Evolutionary conservation across 192 early-diverging fungal species (phyloP).

Genomic region (Umbelopsis sp.): DNA sequence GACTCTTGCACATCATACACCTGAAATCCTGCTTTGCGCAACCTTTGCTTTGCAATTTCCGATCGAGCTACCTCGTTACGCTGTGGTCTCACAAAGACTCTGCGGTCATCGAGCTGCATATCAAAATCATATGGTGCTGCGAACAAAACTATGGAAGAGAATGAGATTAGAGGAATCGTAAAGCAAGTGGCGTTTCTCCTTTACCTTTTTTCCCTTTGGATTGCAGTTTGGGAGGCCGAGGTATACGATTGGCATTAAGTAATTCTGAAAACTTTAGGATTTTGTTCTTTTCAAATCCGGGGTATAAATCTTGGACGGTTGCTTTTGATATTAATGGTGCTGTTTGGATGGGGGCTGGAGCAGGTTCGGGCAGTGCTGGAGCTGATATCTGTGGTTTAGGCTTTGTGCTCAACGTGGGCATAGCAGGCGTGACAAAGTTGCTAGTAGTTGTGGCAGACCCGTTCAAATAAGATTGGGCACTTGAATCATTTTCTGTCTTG

Average conservation of each 20-base stretch:
- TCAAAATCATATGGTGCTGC: constrained; percentile 15
- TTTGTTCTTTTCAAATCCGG: constrained; percentile 62
- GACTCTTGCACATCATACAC: constrained; percentile 1
- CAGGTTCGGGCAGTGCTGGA: constrained; percentile 18
- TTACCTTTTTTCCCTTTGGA: constrained; percentile 41
- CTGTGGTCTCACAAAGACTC: constrained; percentile 3
- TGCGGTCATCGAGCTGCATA: constrained; percentile 2
- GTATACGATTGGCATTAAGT: constrained; percentile 51
- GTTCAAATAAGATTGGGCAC: neutral
- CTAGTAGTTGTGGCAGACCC: neutral
- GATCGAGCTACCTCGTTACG: neutral
- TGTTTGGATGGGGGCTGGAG: neutral
- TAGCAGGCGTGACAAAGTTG: constrained; percentile 1
- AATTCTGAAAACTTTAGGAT: constrained; percentile 67
- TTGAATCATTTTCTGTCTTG: constrained; percentile 28
- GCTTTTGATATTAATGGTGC: constrained; percentile 24
- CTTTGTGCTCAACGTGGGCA: neutral
- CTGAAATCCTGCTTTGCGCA: constrained; percentile 4
- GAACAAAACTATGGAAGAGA: neutral
- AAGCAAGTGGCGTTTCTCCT: too few species aligned
- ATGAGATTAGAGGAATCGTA: too few species aligned
- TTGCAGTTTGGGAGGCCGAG: constrained; percentile 39
- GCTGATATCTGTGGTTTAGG: constrained; percentile 5
- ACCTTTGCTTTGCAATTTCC: constrained; percentile 1
- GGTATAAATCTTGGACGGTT: constrained; percentile 57